phyloP scores from a whole-genome alignment of 2,329 filamentous ascomycete species.

The Colletotrichum sp. region DNA sequence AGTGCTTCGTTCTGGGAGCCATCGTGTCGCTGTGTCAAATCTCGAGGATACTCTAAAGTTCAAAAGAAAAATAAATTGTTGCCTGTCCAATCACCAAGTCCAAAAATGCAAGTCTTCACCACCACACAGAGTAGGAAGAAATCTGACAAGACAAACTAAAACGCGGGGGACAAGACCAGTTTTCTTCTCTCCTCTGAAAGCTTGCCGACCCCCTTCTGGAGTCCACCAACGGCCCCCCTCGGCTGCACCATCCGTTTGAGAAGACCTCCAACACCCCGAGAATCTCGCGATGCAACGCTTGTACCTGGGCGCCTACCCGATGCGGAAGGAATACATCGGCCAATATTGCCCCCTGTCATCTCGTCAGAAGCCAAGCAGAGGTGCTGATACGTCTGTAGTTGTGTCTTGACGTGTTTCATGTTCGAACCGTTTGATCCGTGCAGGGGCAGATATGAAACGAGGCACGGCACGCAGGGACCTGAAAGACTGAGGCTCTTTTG shows the following conservation, averaged over 20 bases:
- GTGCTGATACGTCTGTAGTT: conserved; percentile 14
- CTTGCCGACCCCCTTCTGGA: not conserved
- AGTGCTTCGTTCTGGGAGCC: not conserved
- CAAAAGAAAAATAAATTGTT: not conserved
- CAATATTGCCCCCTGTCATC: not conserved
- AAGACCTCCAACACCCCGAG: not conserved
- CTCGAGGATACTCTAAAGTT: not conserved
- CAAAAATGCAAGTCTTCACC: not conserved
- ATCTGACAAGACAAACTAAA: not conserved
- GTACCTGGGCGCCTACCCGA: not conserved
- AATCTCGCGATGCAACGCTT: not conserved
- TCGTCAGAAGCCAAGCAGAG: not conserved
- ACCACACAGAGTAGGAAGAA: too few relatives aligned
- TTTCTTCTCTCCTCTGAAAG: not conserved
- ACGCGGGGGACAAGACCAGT: not conserved
- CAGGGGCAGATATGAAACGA: not conserved
- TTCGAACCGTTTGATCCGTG: not conserved
- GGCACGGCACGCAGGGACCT: not conserved
- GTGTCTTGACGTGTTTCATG: conserved; percentile 9
- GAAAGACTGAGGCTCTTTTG: not conserved
- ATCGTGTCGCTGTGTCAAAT: not conserved
- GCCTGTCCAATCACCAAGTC: not conserved
- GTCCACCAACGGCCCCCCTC: not conserved
- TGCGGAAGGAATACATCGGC: not conserved
- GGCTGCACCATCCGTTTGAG: not conserved